Conservation (phyloP, 306 rosid species). For the Vigna nakashimae region DNA sequence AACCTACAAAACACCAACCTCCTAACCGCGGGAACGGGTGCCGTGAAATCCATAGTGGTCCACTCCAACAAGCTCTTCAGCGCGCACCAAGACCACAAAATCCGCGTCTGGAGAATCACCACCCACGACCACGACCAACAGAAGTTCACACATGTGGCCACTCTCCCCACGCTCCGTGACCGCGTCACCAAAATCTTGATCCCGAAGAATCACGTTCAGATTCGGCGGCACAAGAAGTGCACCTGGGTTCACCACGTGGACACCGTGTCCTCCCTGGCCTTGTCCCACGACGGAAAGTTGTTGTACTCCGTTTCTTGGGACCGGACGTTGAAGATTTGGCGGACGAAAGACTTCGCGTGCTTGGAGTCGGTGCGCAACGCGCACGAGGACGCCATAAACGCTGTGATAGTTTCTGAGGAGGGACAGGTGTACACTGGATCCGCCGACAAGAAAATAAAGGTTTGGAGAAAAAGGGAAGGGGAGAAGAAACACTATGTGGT, state of each 20-base stretch:
- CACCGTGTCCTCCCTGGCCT: constrained; percentile 78
- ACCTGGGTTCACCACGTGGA: constrained; percentile 97
- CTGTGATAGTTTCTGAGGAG: constrained; percentile 65
- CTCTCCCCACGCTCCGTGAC: constrained; percentile 80
- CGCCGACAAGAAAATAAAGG: constrained; percentile 80
- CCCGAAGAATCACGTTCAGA: constrained; percentile 77
- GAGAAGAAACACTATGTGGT: constrained; percentile 62
- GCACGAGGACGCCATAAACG: constrained; percentile 89
- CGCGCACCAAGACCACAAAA: constrained; percentile 92
- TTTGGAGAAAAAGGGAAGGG: constrained; percentile 62
- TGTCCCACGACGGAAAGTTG: constrained; percentile 68
- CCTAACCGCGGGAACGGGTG: constrained; percentile 72
- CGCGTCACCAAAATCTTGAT: constrained; percentile 62
- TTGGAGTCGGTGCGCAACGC: constrained; percentile 78
- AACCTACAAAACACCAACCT: constrained; percentile 21
- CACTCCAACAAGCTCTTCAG: constrained; percentile 72
- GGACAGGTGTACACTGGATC: constrained; percentile 87
- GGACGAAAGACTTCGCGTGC: constrained; percentile 75
- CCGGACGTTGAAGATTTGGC: constrained; percentile 83
- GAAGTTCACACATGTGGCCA: constrained; percentile 68
- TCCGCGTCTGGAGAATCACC: constrained; percentile 79
- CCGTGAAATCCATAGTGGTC: constrained; percentile 74
- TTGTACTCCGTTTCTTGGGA: constrained; percentile 95
- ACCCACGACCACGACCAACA: constrained; percentile 35
- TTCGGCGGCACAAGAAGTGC: constrained; percentile 82